Evolutionary conservation across 805 yeast genomes (phyloP), one percentile per base, ranked within the genome.

Genomic region (Clavispora vitiphila): DNA sequence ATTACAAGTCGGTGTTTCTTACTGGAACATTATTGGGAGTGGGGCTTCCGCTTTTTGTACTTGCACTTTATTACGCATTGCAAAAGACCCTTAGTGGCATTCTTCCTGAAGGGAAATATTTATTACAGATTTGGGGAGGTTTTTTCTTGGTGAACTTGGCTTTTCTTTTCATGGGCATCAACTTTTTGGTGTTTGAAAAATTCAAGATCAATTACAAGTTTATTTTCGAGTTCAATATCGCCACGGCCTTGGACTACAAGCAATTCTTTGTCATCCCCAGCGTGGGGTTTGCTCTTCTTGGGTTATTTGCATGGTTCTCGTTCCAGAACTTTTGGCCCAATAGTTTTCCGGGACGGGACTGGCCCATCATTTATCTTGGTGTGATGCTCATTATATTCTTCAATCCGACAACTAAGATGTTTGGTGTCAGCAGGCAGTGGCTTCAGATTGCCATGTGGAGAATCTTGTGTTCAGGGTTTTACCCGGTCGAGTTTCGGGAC

Each of bases 401-500:
- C 15, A 68, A 81, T 61, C 96, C 96, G 0, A 68, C 81, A 8
- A 69, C 73, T 38, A 67, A 75, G 2, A 61, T 80, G 32, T 81
- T 69, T 53, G 71, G 76, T 27, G 63, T 76, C n/a, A 74, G 95
- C 8, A 73, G 97, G 50, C 72, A 72, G 43, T 93, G 97, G 97
- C 54, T 91, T 2, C 67, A 83, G 15, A 64, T 81, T 11, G 81
- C 95, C 0, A 42, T 81, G 1, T 77, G 90, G 72, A 72, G 99
- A 55, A 65, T 93, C 37, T 24, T 83, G 0, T 69, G 86, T 8
- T 84, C 96, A 1, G 98, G 98, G 0, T 69, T 89, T 32, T 93
- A 83, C 55, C 96, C 98, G 0, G 97, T 93, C 40, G 98, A 91
- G 64, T 93, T 93, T 58, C 74, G 90, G 42, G 99, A 93, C 62